Conservation (phyloP, 2,329 filamentous ascomycete species). For the Ophiostoma populinum region DNA sequence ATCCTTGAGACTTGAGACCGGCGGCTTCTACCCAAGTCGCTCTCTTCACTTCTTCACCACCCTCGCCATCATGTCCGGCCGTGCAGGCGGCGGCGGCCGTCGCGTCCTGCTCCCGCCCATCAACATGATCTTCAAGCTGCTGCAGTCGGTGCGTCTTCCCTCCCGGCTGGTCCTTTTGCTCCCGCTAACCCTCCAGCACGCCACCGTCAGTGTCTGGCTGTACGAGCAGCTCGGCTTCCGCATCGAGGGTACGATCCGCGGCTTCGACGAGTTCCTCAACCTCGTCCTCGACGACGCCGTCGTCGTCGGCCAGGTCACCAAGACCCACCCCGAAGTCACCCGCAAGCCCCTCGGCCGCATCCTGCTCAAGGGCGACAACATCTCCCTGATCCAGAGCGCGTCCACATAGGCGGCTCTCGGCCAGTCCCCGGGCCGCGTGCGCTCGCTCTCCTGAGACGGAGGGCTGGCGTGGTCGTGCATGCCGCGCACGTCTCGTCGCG, state of each 20-base stretch:
- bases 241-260: conserved; percentile 92
- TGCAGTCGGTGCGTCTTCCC: conserved; percentile 33
- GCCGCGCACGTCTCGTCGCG: too few relatives aligned
- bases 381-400: conserved; percentile 56
- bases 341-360: conserved; percentile 70
- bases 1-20: too few relatives aligned
- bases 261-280: conserved; percentile 99
- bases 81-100: conserved; percentile 40
- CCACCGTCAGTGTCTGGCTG: conserved; percentile 85
- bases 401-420: too few relatives aligned
- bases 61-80: conserved; percentile 38
- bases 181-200: conserved; percentile 39
- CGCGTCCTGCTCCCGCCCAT: conserved; percentile 44
- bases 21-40: too few relatives aligned
- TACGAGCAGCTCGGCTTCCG: conserved; percentile 90
- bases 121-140: conserved; percentile 89
- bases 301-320: conserved; percentile 73
- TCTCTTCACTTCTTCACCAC: too few relatives aligned
- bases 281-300: conserved; percentile 80
- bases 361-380: conserved; percentile 74
- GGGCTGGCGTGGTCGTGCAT: too few relatives aligned
- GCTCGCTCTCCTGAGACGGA: too few relatives aligned
- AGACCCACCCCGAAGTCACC: conserved; percentile 58
- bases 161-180: too few relatives aligned
- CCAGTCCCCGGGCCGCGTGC: too few relatives aligned